These are phyloP conservation scores for Akanthomyces muscarius DNA, from an alignment of 2,329 filamentous ascomycete genomes.

Conservation along the genomic window DNA sequence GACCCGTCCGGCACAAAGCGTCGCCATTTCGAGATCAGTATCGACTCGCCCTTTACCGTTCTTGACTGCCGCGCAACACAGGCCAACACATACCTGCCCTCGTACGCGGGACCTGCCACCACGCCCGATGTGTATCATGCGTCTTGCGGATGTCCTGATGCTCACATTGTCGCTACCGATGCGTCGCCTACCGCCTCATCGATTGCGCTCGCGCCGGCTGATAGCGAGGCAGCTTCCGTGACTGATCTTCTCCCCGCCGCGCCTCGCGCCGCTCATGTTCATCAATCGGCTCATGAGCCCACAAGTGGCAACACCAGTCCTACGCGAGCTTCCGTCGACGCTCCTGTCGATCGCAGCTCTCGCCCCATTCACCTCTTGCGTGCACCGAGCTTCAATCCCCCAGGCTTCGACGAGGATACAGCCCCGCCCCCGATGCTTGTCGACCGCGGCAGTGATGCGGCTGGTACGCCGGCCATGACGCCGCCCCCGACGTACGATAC, in stretches of 20 bases:
- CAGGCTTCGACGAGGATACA: constrained; percentile 74
- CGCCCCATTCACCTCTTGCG: constrained; percentile 83
- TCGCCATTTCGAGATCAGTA: constrained; percentile 91
- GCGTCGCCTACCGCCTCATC: constrained; percentile 64
- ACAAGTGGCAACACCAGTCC: constrained; percentile 23
- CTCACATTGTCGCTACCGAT: constrained; percentile 49
- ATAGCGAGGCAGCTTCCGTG: constrained; percentile 24
- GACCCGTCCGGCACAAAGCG: constrained; percentile 69
- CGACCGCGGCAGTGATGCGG: constrained; percentile 21
- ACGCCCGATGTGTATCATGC: constrained; percentile 42
- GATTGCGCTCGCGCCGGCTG: constrained; percentile 41
- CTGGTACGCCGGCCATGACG: constrained; percentile 51
- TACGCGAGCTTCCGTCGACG: constrained; percentile 13
- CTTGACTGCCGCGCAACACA: constrained; percentile 91
- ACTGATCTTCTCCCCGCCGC: constrained; percentile 38
- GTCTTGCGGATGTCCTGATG: constrained; percentile 53
- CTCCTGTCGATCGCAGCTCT: constrained; percentile 31
- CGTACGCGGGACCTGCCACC: constrained; percentile 60
- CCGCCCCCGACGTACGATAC: constrained; percentile 82
- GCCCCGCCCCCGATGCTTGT: constrained; percentile 34
- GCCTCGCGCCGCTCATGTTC: constrained; percentile 57
- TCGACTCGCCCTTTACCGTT: constrained; percentile 91
- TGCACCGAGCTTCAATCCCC: constrained; percentile 81
- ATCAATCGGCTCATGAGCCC: constrained; percentile 30
- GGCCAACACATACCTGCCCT: constrained; percentile 79